These are phyloP conservation scores for Inga laurina DNA, from an alignment of 306 rosid genomes.

Conservation along the genomic window DNA sequence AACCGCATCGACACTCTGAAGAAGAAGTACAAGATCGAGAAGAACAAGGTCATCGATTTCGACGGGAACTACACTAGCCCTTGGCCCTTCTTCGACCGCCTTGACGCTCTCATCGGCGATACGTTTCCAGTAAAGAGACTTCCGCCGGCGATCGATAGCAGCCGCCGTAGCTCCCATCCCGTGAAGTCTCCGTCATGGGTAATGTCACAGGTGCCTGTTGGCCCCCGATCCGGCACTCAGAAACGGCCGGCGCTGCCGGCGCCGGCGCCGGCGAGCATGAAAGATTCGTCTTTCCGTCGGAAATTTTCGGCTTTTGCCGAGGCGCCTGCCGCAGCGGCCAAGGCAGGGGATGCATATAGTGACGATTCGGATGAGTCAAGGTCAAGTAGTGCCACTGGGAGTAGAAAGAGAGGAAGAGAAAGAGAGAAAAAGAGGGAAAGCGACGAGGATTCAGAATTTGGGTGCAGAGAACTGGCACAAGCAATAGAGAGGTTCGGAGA, in stretches of 20 bases:
- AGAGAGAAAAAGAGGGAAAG: constrained; percentile 16
- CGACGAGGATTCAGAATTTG: constrained; percentile 28
- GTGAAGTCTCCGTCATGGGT: constrained; percentile 41
- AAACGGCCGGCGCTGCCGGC: constrained; percentile 49
- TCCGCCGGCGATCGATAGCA: constrained; percentile 40
- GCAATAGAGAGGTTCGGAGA: constrained; percentile 60
- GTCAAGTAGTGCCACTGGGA: constrained; percentile 34
- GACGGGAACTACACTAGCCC: constrained; percentile 38
- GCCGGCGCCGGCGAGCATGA: constrained; percentile 7
- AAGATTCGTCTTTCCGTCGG: constrained; percentile 33
- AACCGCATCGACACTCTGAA: constrained; percentile 77
- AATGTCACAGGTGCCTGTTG: constrained; percentile 49
- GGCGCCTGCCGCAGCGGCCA: constrained; percentile 43
- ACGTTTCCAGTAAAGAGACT: constrained; percentile 24
- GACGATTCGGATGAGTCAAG: constrained; percentile 39
- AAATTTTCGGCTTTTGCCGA: constrained; percentile 53
- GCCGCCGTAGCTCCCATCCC: constrained; percentile 8
- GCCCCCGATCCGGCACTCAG: constrained; percentile 56
- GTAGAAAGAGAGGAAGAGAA: constrained; percentile 28
- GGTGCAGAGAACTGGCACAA: constrained; percentile 49
- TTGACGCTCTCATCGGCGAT: constrained; percentile 61
- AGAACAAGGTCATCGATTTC: constrained; percentile 56
- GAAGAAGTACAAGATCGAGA: constrained; percentile 78
- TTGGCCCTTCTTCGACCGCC: constrained; percentile 61
- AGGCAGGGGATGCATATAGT: constrained; percentile 39